Percentiles rank a stretch among this genome's conserved stretches.
Evolutionary conservation across 805 yeast genomes (phyloP).

Genomic region (Wickerhamomyces pijperi): DNA sequence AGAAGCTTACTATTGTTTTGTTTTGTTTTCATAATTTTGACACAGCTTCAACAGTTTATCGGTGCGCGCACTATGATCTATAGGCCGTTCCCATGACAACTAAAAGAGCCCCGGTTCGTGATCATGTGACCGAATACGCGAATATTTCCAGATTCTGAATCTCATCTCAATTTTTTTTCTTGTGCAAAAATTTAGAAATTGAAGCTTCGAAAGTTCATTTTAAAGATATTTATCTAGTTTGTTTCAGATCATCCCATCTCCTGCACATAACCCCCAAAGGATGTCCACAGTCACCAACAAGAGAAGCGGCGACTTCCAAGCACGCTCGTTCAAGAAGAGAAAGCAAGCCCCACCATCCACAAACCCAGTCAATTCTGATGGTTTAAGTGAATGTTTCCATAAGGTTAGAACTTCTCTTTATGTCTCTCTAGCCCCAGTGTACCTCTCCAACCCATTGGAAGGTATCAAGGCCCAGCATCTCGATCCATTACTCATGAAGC

Average conservation of each 20-base stretch:
- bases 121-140: too few relatives aligned
- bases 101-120: too few relatives aligned
- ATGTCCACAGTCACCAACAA: background rate
- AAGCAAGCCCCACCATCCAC: constrained; percentile 14
- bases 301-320: background rate
- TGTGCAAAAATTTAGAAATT: background rate
- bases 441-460: constrained; percentile 51
- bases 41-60: too few relatives aligned
- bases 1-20: too few relatives aligned
- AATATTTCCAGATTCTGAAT: background rate
- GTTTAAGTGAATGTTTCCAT: constrained; percentile 61
- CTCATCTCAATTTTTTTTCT: background rate
- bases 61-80: too few relatives aligned
- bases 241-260: background rate
- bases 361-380: constrained; percentile 29
- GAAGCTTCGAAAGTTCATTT: too few relatives aligned
- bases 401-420: constrained; percentile 51
- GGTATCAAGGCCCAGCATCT: constrained; percentile 85
- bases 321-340: constrained; percentile 8
- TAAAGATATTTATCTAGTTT: too few relatives aligned
- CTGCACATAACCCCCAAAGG: background rate
- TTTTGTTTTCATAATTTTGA: background rate
- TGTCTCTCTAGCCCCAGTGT: constrained; percentile 82
- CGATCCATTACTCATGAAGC: constrained; percentile 82
- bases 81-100: background rate